These are phyloP conservation scores for Hanseniaspora uvarum DNA, from an alignment of 1,139 yeast species.

Conservation along the genomic window DNA sequence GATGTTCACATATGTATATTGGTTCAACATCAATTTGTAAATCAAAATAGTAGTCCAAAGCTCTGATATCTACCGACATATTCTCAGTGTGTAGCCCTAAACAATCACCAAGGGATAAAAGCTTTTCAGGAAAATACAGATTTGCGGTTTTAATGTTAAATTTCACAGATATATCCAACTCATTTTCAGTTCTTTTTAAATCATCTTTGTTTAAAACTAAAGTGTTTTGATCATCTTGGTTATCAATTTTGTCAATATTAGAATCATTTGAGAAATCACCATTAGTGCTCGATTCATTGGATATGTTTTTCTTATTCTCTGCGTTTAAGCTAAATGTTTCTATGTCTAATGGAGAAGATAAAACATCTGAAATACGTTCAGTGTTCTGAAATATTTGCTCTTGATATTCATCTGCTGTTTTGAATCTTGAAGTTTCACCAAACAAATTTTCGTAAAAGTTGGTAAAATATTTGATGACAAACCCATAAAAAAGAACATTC, in stretches of 20 bases:
- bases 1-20: conserved; percentile 25
- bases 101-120: conserved; percentile 58
- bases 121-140: conserved; percentile 57
- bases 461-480: conserved; percentile 62
- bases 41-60: conserved; percentile 90
- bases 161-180: conserved; percentile 62
- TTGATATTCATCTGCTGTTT: conserved; percentile 68
- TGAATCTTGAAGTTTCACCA: conserved; percentile 75
- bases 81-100: conserved; percentile 54
- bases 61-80: conserved; percentile 67
- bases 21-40: conserved; percentile 47
- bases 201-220: conserved; percentile 25
- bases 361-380: conserved; percentile 4
- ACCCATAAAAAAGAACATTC: conserved; percentile 67
- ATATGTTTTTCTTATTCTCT: background rate
- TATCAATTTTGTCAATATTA: background rate
- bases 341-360: background rate
- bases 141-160: conserved; percentile 64
- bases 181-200: conserved; percentile 50
- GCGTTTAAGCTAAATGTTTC: background rate
- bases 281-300: background rate
- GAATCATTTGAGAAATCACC: background rate
- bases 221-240: conserved; percentile 3
- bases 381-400: conserved; percentile 13
- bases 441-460: conserved; percentile 79